Base-by-base conservation (phyloP, 2,329 filamentous ascomycete species). In the Botrytis deweyae region DNA sequence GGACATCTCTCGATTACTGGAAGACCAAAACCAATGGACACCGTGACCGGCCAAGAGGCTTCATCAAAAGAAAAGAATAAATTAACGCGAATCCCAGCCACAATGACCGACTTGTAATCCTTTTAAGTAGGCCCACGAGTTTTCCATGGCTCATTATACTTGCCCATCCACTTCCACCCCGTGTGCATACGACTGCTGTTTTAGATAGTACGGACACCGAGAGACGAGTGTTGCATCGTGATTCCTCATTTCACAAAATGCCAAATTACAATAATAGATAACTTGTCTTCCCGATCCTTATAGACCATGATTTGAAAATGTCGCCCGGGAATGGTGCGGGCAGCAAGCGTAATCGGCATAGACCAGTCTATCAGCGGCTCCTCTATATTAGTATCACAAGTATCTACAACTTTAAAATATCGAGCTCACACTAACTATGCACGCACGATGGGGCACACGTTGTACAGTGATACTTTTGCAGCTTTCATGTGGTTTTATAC, bases 1-100 rank as follows among this genome's bases (percentile, higher is more conserved):
- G 88, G 88, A 89, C 70, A 89, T 90, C 64, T 88, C 88, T 25
- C 85, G 88, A 20, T 83, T 91, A 64, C 59, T 75, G 38, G 74
- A 72, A 55, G 55, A 55, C 44, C 59, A 58, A 58, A 29, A 63
- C 33, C 40, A 42, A 36, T 65, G 63, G 63, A 46, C 63, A 1
- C 22, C 42, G 44, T 65, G 42, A 65, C 33, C 16, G 36, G 22
- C 9, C 36, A 68, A 20, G 36, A 68, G 36, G 40, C 25, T 18
- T 22, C 36, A 29, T 38, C 29, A 18, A 55, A 68, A 4, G 36
- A 40, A 22, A 18, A 42, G 49, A 58, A 42, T 16, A 42, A 38
- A 68, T 42, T 6, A 55, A 33, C n/a, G 65, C 25, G 18, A 68
- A 38, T 16, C 25, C 25, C 5, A 22, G 29, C 36, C 18, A 68